Conservation (phyloP, 2,329 filamentous ascomycete species). For the Pseudopithomyces maydicus region DNA sequence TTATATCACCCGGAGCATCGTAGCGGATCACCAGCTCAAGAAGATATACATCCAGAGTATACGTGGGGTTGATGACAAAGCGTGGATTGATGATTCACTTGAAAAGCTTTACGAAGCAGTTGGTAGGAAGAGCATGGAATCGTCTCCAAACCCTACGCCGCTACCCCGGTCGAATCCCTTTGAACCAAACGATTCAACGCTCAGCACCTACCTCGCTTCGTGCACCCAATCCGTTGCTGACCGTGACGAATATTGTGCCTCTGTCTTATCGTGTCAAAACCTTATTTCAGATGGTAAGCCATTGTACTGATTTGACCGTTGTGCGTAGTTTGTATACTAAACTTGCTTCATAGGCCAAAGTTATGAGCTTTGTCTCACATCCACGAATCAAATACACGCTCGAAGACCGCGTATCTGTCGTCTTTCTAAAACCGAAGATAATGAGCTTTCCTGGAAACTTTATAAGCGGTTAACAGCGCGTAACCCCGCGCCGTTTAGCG, state of each 20-base stretch:
- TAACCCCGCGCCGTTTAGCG: slow-evolving; percentile 85
- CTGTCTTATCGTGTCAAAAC: slow-evolving; percentile 72
- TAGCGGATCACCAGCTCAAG: slow-evolving; percentile 72
- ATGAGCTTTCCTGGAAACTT: slow-evolving; percentile 64
- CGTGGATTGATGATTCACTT: slow-evolving; percentile 53
- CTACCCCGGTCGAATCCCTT: slow-evolving; percentile 34
- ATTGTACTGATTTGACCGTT: no score
- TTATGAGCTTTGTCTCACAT: slow-evolving; percentile 85
- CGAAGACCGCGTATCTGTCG: slow-evolving; percentile 26
- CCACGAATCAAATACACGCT: slow-evolving; percentile 67
- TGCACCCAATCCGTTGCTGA: slow-evolving; percentile 20
- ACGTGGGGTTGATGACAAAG: slow-evolving; percentile 45
- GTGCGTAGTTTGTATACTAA: background rate
- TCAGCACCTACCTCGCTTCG: slow-evolving; percentile 33
- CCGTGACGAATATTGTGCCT: slow-evolving; percentile 61
- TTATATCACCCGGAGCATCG: slow-evolving; percentile 77
- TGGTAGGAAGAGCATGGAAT: slow-evolving; percentile 32
- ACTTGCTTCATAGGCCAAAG: slow-evolving; percentile 57
- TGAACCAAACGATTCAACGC: slow-evolving; percentile 27
- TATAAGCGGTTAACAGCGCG: slow-evolving; percentile 71
- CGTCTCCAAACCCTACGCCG: slow-evolving; percentile 34
- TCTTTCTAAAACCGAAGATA: slow-evolving; percentile 38
- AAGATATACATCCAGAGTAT: slow-evolving; percentile 71
- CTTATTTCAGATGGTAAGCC: slow-evolving; percentile 68
- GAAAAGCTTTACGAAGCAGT: slow-evolving; percentile 37